Evolutionary conservation across 176 grass and related monocot species (phyloP), one percentile per base, ranked within the genome.

Genomic region (Carex parvula): DNA sequence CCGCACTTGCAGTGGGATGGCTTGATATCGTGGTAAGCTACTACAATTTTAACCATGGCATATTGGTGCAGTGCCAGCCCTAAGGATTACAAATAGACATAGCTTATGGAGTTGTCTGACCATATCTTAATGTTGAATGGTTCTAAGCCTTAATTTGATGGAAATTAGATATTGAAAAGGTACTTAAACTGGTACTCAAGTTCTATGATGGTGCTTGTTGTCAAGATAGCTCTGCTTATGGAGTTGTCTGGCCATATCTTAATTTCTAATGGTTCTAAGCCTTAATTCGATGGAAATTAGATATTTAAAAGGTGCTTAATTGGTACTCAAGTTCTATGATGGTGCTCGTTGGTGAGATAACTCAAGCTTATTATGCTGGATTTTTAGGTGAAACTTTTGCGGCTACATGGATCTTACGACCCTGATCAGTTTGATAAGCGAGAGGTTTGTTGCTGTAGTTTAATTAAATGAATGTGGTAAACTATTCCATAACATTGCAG

Each of bases 321-420:
- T 69, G 20, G 41, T 78, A 57, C 75, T 48, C 50, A 82, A 71
- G 66, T 81, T 75, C 82, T 70, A 60, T 66, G 81, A 54, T 74
- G 55, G 46, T 53, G 16, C 32, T 90, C 3, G 54, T 82, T 61
- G 61, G 62, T 2, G 18, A 85, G 74, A 80, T 44, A 12, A 10
- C 46, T 50, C 46, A 76, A 80, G 17, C 4, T 73, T 73, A 35
- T 64, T 85, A 48, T 86, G 32, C 39, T 72, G 8, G 73, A 88
- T 83, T 89, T 93, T 54, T 82, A 98, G 95, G 92, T 93, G 69
- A 98, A 93, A 75, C 88, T 95, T 91, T 84, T 98, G 69, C 88
- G 91, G 76, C 87, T 93, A 80, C 95, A 98, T 93, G 95, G 95
- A 89, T 98, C 95, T 58, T 98, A 98, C 75, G 86, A 92, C 78